A percentile compares a stretch with the other conserved stretches of the same genome.
Conservation (phyloP, 2,329 filamentous ascomycete genomes). For the Paecilomyces dactylethromorphus region DNA sequence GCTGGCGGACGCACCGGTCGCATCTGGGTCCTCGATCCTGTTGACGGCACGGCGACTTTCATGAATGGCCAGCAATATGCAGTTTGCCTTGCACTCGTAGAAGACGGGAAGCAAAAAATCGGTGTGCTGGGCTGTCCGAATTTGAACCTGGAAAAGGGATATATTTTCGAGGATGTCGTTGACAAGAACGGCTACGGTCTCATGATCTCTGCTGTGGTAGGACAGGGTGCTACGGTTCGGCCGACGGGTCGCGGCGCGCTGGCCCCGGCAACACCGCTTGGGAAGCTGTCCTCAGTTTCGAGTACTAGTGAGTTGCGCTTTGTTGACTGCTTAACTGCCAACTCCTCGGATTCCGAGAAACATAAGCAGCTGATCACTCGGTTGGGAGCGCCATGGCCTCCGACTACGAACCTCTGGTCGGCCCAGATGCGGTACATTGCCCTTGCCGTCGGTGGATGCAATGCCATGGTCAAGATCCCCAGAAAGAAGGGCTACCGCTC, state of each 20-base stretch:
- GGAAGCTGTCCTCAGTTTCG: slow-evolving; percentile 12
- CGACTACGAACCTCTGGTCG: slow-evolving; percentile 44
- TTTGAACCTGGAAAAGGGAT: slow-evolving; percentile 37
- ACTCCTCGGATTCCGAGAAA: slow-evolving; percentile 32
- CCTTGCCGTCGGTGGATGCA: slow-evolving; percentile 44
- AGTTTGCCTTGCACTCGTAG: slow-evolving; percentile 53
- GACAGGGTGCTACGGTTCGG: slow-evolving; percentile 37
- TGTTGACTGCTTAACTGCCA: slow-evolving; percentile 36
- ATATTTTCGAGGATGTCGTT: slow-evolving; percentile 32
- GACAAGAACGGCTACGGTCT: slow-evolving; percentile 42
- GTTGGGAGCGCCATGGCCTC: slow-evolving; percentile 41
- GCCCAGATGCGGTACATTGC: slow-evolving; percentile 50
- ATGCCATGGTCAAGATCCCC: slow-evolving; percentile 45
- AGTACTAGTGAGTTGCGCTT: slow-evolving; percentile 34
- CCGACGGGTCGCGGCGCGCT: slow-evolving; percentile 29
- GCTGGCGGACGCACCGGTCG: slow-evolving; percentile 32
- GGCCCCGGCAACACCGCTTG: slow-evolving; percentile 24
- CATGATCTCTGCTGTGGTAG: slow-evolving; percentile 44
- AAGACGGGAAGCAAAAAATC: slow-evolving; percentile 51
- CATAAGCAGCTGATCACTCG: slow-evolving; percentile 31
- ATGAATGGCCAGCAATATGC: slow-evolving; percentile 57
- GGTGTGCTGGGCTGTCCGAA: slow-evolving; percentile 60
- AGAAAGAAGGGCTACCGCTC: slow-evolving; percentile 37
- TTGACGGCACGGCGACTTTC: slow-evolving; percentile 59
- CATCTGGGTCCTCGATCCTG: slow-evolving; percentile 59